phyloP scores from a whole-genome alignment of 768 basidiomycete species.

The Fomitopsis serialis region DNA sequence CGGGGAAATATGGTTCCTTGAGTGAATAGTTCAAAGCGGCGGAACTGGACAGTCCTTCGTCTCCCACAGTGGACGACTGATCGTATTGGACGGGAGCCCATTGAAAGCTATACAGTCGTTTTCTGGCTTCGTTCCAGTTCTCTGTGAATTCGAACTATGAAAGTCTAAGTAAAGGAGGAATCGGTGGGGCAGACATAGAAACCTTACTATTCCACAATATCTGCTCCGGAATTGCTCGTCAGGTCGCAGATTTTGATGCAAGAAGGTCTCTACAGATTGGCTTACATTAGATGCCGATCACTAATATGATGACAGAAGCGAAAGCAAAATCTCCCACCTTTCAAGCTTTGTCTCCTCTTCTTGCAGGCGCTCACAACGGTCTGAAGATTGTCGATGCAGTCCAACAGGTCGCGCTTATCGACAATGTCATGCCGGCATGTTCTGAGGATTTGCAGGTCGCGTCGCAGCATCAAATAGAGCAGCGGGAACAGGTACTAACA shows the following conservation, averaged over 20 bases:
- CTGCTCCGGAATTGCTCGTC: constrained; percentile 20
- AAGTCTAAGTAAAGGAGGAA: not conserved
- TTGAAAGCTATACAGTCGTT: not conserved
- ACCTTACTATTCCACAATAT: constrained; percentile 24
- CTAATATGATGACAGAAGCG: not conserved
- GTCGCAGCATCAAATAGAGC: constrained; percentile 28
- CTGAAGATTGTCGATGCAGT: constrained; percentile 15
- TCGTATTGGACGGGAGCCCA: constrained; percentile 12
- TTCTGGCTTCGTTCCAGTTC: not conserved
- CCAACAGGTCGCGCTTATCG: constrained; percentile 24
- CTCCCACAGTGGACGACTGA: constrained; percentile 17
- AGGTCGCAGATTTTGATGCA: constrained; percentile 21
- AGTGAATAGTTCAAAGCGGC: constrained; percentile 20
- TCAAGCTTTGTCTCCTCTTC: constrained; percentile 19
- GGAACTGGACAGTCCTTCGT: constrained; percentile 10
- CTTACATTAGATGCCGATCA: not conserved
- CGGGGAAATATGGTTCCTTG: not conserved
- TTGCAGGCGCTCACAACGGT: constrained; percentile 16
- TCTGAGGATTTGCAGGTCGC: constrained; percentile 29
- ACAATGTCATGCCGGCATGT: constrained; percentile 21
- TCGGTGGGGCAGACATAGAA: too few relatives aligned
- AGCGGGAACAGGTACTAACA: constrained; percentile 30
- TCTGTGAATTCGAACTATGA: constrained; percentile 13
- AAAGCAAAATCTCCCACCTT: constrained; percentile 13
- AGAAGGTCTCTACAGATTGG: constrained; percentile 19